These are phyloP conservation scores for Coemansia sp. DNA, from an alignment of 192 early-diverging fungal species.

Conservation along the genomic window DNA sequence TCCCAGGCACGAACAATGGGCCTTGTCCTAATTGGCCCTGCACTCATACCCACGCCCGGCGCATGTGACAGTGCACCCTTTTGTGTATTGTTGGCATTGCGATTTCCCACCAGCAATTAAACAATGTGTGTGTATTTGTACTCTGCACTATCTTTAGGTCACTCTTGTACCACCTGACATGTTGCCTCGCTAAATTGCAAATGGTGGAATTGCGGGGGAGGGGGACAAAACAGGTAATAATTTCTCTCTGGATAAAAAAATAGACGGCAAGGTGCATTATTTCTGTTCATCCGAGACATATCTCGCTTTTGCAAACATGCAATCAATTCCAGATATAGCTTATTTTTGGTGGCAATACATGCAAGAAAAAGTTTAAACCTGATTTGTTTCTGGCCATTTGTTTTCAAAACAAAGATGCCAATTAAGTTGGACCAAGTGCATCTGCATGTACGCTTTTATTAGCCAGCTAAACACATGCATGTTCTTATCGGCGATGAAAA, in stretches of 20 bases:
- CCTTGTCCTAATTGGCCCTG: neutral
- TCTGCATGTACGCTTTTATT: neutral
- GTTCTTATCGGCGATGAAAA: conserved; percentile 5
- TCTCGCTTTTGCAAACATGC: neutral
- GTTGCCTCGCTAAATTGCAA: neutral
- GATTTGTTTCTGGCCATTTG: neutral
- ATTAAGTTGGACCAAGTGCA: neutral
- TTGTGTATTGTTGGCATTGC: neutral
- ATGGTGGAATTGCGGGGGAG: no score
- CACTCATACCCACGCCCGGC: neutral
- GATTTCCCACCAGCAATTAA: neutral
- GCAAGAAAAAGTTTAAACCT: conserved; percentile 2
- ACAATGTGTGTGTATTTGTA: neutral
- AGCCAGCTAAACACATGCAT: neutral
- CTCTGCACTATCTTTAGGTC: neutral
- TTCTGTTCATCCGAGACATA: conserved; percentile 1
- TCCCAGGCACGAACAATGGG: neutral
- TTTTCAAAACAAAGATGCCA: neutral
- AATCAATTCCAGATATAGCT: neutral
- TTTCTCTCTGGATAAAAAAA: neutral
- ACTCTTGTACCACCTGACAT: neutral
- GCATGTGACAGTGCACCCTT: neutral
- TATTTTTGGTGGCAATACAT: neutral
- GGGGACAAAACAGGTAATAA: neutral
- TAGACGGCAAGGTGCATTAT: no score